Evolutionary conservation across 768 basidiomycete genomes (phyloP).

Genomic region (Trametes elegans): DNA sequence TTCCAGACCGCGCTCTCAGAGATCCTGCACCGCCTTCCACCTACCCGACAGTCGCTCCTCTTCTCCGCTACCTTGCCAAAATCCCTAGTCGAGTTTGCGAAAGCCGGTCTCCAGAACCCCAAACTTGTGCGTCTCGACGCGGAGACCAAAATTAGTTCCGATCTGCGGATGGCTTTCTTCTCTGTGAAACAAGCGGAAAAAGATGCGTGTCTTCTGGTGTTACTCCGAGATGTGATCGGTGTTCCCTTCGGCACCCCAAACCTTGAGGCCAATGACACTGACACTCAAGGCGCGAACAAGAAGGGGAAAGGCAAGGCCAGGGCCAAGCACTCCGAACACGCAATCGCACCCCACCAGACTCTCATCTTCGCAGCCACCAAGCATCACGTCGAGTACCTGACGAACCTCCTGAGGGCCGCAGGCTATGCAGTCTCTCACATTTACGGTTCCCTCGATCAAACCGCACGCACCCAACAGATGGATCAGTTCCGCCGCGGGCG

Average conservation of each 20-base stretch:
- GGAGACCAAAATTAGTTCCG: slow-evolving; percentile 92
- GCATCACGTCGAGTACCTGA: slow-evolving; percentile 96
- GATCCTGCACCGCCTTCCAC: slow-evolving; percentile 85
- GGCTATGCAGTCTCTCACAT: slow-evolving; percentile 93
- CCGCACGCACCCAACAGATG: slow-evolving; percentile 87
- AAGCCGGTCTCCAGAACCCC: slow-evolving; percentile 90
- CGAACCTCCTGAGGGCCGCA: slow-evolving; percentile 68
- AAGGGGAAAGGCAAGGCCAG: slow-evolving; percentile 51
- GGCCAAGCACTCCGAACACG: slow-evolving; percentile 41
- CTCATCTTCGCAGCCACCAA: slow-evolving; percentile 96
- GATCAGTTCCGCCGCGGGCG: slow-evolving; percentile 79
- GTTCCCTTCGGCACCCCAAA: slow-evolving; percentile 57
- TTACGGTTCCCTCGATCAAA: slow-evolving; percentile 93
- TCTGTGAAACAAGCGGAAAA: slow-evolving; percentile 91
- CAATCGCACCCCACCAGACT: slow-evolving; percentile 81
- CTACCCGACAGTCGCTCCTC: slow-evolving; percentile 85
- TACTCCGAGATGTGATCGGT: slow-evolving; percentile 85
- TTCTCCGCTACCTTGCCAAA: slow-evolving; percentile 97
- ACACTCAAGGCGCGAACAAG: slow-evolving; percentile 31
- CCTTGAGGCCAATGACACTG: slow-evolving; percentile 29
- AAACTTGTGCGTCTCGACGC: slow-evolving; percentile 95
- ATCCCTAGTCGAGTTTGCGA: slow-evolving; percentile 96
- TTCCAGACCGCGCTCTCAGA: slow-evolving; percentile 91
- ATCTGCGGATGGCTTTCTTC: slow-evolving; percentile 94
- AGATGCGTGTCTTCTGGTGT: slow-evolving; percentile 81